A percentile compares a stretch with the other conserved stretches of the same genome.
Conservation (phyloP, 169 alveolate species). For the Cryptosporidium xiaoi region DNA sequence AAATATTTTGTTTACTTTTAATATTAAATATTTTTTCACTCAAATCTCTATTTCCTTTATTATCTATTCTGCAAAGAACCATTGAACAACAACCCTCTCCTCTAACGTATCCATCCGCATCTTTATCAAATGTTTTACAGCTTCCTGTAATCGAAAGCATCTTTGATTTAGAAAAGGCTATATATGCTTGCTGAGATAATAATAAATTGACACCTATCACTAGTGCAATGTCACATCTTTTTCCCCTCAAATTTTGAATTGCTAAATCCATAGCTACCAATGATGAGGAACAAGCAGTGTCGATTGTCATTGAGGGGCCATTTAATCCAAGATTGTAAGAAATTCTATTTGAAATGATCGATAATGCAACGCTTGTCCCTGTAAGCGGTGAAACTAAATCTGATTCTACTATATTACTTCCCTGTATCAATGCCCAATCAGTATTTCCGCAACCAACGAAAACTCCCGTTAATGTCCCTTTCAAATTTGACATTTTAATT, state of each 20-base stretch:
- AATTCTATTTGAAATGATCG: slow-evolving; percentile 78
- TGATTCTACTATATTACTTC: slow-evolving; percentile 40
- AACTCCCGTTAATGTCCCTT: slow-evolving; percentile 46
- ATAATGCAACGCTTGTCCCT: slow-evolving; percentile 74
- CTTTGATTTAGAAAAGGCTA: slow-evolving; percentile 62
- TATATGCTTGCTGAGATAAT: slow-evolving; percentile 64
- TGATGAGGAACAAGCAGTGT: slow-evolving; percentile 80
- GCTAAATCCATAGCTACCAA: slow-evolving; percentile 79
- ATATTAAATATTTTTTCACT: neutral
- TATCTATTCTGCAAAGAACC: slow-evolving; percentile 56
- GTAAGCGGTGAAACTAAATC: slow-evolving; percentile 63
- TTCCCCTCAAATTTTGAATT: slow-evolving; percentile 23
- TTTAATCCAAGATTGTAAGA: slow-evolving; percentile 77
- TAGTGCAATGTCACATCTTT: slow-evolving; percentile 30
- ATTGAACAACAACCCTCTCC: slow-evolving; percentile 69
- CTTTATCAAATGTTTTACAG: slow-evolving; percentile 64
- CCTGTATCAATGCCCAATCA: slow-evolving; percentile 70
- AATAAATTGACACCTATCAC: slow-evolving; percentile 64
- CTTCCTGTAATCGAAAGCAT: slow-evolving; percentile 69
- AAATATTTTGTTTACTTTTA: neutral
- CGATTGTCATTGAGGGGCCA: slow-evolving; percentile 82
- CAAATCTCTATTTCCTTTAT: slow-evolving; percentile 17
- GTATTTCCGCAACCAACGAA: slow-evolving; percentile 74
- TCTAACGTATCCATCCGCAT: slow-evolving; percentile 73
- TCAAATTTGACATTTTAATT: neutral